Evolutionary conservation across 208 protist genomes (phyloP).

Genomic region (Leishmania lainsoni): DNA sequence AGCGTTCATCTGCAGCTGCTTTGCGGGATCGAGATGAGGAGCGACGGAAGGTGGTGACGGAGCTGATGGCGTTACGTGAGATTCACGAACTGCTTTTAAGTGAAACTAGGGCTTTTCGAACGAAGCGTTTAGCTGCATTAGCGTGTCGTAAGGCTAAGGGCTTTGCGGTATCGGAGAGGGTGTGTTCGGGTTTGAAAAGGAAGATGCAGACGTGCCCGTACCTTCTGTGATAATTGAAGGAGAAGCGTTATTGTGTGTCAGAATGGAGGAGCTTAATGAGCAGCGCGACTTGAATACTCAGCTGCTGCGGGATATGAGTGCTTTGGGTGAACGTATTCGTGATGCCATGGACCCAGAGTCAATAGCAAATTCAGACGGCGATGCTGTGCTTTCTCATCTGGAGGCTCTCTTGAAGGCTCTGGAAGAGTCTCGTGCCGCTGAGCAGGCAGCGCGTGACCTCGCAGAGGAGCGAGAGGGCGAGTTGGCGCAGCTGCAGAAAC

Average conservation of each 20-base stretch:
- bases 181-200: fast-evolving
- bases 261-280: slow-evolving; percentile 36
- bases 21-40: too few species aligned
- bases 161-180: background rate
- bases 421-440: slow-evolving; percentile 10
- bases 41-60: background rate
- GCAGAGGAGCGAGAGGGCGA: slow-evolving; percentile 22
- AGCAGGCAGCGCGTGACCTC: slow-evolving; percentile 14
- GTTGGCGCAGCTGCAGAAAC: slow-evolving; percentile 14
- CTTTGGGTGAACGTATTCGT: slow-evolving; percentile 27
- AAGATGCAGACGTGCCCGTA: slow-evolving; percentile 1
- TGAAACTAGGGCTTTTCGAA: background rate
- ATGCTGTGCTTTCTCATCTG: slow-evolving; percentile 34
- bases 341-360: slow-evolving; percentile 20
- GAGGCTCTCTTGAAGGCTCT: slow-evolving; percentile 41
- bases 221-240: slow-evolving; percentile 5
- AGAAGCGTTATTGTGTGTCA: slow-evolving; percentile 39
- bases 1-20: background rate
- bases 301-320: slow-evolving; percentile 25
- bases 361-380: background rate
- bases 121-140: slow-evolving; percentile 28
- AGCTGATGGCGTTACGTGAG: slow-evolving; percentile 36
- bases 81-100: background rate
- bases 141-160: slow-evolving; percentile 15
- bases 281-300: slow-evolving; percentile 29